These are phyloP conservation scores for Starmerella riodocensis DNA, from an alignment of 805 yeast genomes.

Conservation along the genomic window DNA sequence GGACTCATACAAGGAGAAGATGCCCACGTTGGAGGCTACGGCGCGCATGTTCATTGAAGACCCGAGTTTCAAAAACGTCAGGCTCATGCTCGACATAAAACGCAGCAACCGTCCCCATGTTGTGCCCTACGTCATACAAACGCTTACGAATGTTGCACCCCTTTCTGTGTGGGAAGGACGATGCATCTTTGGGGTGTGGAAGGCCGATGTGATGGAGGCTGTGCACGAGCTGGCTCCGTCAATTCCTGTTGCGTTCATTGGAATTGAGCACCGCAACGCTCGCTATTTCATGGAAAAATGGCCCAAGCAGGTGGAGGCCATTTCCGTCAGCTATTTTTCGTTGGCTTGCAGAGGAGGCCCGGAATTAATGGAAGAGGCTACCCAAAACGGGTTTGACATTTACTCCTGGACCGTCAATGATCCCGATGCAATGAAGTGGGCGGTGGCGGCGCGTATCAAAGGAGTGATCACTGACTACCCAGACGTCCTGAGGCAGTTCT, in stretches of 20 bases:
- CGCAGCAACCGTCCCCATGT: constrained; percentile 35
- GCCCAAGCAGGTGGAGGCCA: constrained; percentile 43
- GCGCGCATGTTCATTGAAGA: constrained; percentile 31
- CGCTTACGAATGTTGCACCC: constrained; percentile 31
- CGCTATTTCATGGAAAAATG: constrained; percentile 24
- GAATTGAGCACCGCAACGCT: constrained; percentile 29
- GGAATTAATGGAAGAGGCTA: constrained; percentile 26
- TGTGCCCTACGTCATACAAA: constrained; percentile 30
- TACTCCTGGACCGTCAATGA: constrained; percentile 44
- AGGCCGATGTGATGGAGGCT: constrained; percentile 35
- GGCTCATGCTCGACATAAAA: constrained; percentile 42
- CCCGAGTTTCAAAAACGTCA: constrained; percentile 23
- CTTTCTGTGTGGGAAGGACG: constrained; percentile 34
- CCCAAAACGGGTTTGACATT: constrained; percentile 28
- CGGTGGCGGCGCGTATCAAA: constrained; percentile 27
- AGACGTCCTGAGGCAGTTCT: constrained; percentile 18
- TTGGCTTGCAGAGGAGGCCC: constrained; percentile 35
- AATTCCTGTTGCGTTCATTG: constrained; percentile 28
- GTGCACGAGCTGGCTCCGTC: constrained; percentile 30
- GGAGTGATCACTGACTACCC: constrained; percentile 36
- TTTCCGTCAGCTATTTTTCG: constrained; percentile 36
- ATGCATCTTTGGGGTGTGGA: constrained; percentile 44
- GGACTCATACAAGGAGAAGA: constrained; percentile 27
- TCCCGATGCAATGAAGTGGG: constrained; percentile 29
- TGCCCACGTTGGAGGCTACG: constrained; percentile 34